Evolutionary conservation across 805 yeast genomes (phyloP).

Genomic region (Metschnikowia arizonensis): DNA sequence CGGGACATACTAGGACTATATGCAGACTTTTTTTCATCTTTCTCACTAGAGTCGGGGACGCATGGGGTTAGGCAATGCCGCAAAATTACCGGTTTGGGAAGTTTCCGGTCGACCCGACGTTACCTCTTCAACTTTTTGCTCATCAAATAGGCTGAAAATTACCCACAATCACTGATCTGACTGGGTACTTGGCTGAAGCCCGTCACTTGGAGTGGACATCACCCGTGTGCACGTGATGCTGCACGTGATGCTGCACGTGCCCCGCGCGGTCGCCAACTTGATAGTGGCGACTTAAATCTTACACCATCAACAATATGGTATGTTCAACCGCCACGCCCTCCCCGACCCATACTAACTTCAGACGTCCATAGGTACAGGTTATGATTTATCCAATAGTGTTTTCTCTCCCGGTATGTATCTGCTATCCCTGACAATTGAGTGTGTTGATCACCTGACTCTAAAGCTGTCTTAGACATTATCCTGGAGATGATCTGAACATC

Average conservation of each 20-base stretch:
- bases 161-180: too few species aligned
- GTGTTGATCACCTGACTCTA: too few species aligned
- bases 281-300: constrained; percentile 4
- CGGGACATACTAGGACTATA: too few species aligned
- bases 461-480: too few species aligned
- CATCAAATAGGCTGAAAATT: too few species aligned
- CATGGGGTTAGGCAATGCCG: neutral
- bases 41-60: too few species aligned
- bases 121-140: too few species aligned
- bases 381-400: constrained; percentile 95
- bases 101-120: neutral
- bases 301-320: constrained; percentile 11
- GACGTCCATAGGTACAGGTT: constrained; percentile 96
- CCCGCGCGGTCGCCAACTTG: constrained; percentile 2
- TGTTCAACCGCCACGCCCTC: neutral
- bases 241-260: too few species aligned
- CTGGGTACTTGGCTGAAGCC: too few species aligned
- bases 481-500: too few species aligned
- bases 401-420: constrained; percentile 64
- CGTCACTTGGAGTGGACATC: too few species aligned
- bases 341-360: constrained; percentile 10
- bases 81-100: neutral
- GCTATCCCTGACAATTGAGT: neutral
- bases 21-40: too few species aligned
- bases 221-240: neutral